Conservation (phyloP, 2,329 filamentous ascomycete genomes). For the Escovopsis sp. region DNA sequence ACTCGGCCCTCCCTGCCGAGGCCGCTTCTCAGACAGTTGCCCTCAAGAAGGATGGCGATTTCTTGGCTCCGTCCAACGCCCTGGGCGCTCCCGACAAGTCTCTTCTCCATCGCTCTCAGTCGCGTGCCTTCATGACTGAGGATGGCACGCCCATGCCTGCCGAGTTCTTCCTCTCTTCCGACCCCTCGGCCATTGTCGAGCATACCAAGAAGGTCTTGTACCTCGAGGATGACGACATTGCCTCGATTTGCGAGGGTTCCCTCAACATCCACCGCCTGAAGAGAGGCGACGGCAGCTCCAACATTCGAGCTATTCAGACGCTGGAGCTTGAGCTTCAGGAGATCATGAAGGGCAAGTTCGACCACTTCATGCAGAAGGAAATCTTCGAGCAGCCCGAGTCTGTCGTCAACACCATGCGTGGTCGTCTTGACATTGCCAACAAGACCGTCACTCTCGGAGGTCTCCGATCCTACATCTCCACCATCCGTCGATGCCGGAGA, state of each 20-base stretch:
- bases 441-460: constrained; percentile 93
- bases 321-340: constrained; percentile 97
- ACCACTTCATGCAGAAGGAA: constrained; percentile 99
- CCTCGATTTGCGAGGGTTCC: constrained; percentile 96
- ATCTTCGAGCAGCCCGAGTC: constrained; percentile 99
- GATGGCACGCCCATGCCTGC: constrained; percentile 96
- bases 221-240: constrained; percentile 98
- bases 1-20: constrained; percentile 73
- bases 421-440: constrained; percentile 84
- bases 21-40: constrained; percentile 91
- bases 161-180: constrained; percentile 98
- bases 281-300: constrained; percentile 92
- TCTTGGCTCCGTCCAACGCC: constrained; percentile 47
- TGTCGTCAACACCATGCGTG: constrained; percentile 99
- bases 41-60: constrained; percentile 69
- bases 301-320: constrained; percentile 95
- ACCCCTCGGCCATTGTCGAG: constrained; percentile 95
- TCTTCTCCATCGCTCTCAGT: constrained; percentile 94
- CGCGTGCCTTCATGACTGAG: constrained; percentile 95
- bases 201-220: constrained; percentile 99
- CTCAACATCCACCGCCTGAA: constrained; percentile 97
- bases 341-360: constrained; percentile 99
- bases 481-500: constrained; percentile 88
- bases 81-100: constrained; percentile 93
- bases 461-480: constrained; percentile 87